phyloP scores from a whole-genome alignment of 306 rosid species.

The Prinsepia uniflora region DNA sequence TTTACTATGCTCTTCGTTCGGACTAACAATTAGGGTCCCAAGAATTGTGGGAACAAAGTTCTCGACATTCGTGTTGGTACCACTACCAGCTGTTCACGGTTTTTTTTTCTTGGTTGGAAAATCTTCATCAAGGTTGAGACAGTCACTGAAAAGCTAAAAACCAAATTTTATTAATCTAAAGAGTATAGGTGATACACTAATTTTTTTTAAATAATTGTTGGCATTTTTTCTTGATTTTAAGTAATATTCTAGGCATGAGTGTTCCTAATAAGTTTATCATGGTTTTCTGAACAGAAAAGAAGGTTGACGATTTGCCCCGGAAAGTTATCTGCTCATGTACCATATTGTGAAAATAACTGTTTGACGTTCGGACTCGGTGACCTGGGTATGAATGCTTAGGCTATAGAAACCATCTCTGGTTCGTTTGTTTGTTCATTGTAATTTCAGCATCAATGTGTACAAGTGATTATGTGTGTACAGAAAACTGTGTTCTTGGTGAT shows the following conservation, averaged over 20 bases:
- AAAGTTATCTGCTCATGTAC: slow-evolving; percentile 86
- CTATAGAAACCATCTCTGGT: slow-evolving; percentile 37
- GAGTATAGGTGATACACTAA: not conserved
- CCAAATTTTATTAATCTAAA: not conserved
- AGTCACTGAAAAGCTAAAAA: not conserved
- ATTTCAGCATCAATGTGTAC: slow-evolving; percentile 45
- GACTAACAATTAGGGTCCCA: slow-evolving; percentile 6
- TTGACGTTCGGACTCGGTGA: slow-evolving; percentile 10
- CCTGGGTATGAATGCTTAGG: slow-evolving; percentile 31
- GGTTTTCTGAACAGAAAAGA: slow-evolving; percentile 62
- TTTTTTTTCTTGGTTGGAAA: not conserved
- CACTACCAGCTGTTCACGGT: not conserved
- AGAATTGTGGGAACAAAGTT: not conserved
- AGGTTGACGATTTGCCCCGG: slow-evolving; percentile 75
- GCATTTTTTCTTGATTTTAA: not conserved
- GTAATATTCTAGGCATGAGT: not conserved
- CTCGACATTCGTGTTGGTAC: not conserved
- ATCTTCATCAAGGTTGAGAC: not conserved
- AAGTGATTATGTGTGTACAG: slow-evolving; percentile 48
- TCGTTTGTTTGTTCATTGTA: slow-evolving; percentile 37
- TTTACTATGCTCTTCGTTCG: not conserved
- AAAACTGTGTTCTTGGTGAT: slow-evolving; percentile 42
- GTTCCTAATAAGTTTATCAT: slow-evolving; percentile 16
- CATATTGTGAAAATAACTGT: slow-evolving; percentile 57
- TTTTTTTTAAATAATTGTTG: not conserved